These are phyloP conservation scores for Geotrichum europaeum DNA, from an alignment of 1,139 yeast species.

Conservation along the genomic window DNA sequence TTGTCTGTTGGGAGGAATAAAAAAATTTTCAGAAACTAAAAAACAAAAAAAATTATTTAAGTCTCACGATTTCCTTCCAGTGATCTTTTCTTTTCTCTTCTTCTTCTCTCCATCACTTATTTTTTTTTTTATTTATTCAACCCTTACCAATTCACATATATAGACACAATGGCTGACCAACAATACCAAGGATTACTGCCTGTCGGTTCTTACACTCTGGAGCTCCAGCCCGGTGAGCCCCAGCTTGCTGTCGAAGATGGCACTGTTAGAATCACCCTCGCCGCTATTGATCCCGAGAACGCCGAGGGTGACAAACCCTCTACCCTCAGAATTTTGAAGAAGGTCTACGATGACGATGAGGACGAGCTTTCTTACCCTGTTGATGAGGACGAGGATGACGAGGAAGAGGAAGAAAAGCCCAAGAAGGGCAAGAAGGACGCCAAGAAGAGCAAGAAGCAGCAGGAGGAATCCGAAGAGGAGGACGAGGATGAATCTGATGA, in stretches of 20 bases:
- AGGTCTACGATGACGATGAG: conserved; percentile 21
- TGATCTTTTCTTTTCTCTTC: conserved; percentile 8
- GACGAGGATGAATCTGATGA: conserved; percentile 49
- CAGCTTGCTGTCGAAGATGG: conserved; percentile 80
- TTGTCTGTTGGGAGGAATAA: conserved; percentile 9
- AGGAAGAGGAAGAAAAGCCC: conserved; percentile 31
- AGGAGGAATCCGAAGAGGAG: conserved; percentile 34
- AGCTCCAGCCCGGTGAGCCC: conserved; percentile 79
- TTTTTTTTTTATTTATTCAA: not conserved
- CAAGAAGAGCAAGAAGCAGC: conserved; percentile 29
- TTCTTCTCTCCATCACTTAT: not conserved
- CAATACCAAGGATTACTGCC: conserved; percentile 12
- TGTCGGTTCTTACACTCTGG: conserved; percentile 30
- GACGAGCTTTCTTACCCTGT: conserved; percentile 26
- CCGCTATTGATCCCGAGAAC: conserved; percentile 74
- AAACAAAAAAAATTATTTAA: not conserved
- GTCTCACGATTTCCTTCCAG: not conserved
- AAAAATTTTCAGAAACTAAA: not conserved
- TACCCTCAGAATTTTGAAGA: conserved; percentile 24
- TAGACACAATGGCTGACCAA: conserved; percentile 7
- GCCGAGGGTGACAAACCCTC: conserved; percentile 46
- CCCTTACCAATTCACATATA: not conserved
- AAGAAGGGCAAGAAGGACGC: conserved; percentile 25
- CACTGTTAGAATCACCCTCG: conserved; percentile 89
- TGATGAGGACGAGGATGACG: conserved; percentile 23